Evolutionary conservation across 345 rosid genomes (phyloP), one percentile per base, ranked within the genome.

Genomic region (Eucalyptus cladocalyx): DNA sequence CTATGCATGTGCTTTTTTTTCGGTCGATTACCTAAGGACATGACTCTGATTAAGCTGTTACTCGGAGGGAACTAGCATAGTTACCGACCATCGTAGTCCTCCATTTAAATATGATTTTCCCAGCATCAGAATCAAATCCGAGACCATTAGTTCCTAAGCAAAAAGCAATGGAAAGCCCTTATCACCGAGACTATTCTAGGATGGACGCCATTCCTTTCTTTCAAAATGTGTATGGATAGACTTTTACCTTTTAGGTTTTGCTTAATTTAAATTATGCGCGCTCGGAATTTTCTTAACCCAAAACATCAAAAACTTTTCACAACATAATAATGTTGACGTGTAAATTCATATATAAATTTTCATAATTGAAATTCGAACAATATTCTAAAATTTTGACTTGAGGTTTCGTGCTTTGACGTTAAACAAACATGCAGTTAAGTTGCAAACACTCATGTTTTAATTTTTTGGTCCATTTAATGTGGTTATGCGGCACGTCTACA

Each of bases 21-120:
- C 24, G 30, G 81, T 72, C 3, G 26, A 37, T 10, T 32, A 34
- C 45, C 15, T 19, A 37, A 69, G 6, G 26, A 12, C 45, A 21
- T 37, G 43, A 19, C 81, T 3, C 58, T 37, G 45, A 9, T 72
- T 37, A 19, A 72, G 81, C 8, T 10, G 26, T 3, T 72, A 9
- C 0, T 72, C 13, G 8, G 5, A 37, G 15, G 81, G 4, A 1
- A 19, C 8, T 72, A 37, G 28, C 14, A 19, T 37, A 19, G 0
- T 12, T 10, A 10, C 8, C 15, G 1, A 37, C 8, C 6, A 24
- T 21, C 28, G 4, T 10, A 6, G 2, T 72, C 13, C 12, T 72
- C 45, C 81, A 10, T 12, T 37, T 19, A 19, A 37, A 72, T 72
- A 6, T 37, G 81, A 19, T 72, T 72, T 34, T 72, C 14, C 43